Percentiles rank a stretch among this genome's conserved stretches.
Conservation (phyloP, 139 green algal species). For the Volvox africanus region DNA sequence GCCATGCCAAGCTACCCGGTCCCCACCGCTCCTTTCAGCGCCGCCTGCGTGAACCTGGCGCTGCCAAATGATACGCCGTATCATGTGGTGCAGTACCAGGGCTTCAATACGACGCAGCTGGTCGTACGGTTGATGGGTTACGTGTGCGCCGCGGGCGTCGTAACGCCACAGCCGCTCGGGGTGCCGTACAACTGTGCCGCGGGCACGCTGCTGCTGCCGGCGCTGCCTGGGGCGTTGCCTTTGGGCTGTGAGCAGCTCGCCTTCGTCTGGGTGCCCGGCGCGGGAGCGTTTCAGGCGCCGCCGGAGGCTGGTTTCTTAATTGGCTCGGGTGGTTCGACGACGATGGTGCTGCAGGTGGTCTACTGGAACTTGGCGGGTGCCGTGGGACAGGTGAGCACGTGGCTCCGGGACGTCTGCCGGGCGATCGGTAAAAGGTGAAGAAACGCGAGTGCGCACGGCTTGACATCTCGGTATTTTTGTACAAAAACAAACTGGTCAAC, state of each 20-base stretch:
- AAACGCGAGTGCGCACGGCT: no score
- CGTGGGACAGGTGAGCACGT: not conserved
- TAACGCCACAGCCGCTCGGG: not conserved
- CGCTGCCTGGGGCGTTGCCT: not conserved
- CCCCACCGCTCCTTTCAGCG: not conserved
- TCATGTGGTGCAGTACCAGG: conserved; percentile 13
- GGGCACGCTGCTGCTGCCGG: not conserved
- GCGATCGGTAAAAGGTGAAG: no score
- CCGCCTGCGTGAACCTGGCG: conserved; percentile 21
- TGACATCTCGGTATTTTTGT: no score
- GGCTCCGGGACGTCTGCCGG: no score
- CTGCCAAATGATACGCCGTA: conserved; percentile 24
- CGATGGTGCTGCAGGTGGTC: conserved; percentile 19
- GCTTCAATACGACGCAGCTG: conserved; percentile 10
- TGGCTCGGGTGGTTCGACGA: not conserved
- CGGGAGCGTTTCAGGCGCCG: not conserved
- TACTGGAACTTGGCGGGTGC: conserved; percentile 14
- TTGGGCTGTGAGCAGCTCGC: conserved; percentile 36
- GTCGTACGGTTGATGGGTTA: conserved; percentile 1
- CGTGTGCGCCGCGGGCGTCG: conserved; percentile 6
- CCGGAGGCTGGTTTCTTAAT: conserved; percentile 28
- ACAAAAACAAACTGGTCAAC: no score
- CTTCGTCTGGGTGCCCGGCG: conserved; percentile 28
- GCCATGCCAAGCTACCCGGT: conserved; percentile 13
- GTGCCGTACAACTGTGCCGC: conserved; percentile 5